phyloP scores from a whole-genome alignment of 805 yeast species.

The Yarrowia sp. region DNA sequence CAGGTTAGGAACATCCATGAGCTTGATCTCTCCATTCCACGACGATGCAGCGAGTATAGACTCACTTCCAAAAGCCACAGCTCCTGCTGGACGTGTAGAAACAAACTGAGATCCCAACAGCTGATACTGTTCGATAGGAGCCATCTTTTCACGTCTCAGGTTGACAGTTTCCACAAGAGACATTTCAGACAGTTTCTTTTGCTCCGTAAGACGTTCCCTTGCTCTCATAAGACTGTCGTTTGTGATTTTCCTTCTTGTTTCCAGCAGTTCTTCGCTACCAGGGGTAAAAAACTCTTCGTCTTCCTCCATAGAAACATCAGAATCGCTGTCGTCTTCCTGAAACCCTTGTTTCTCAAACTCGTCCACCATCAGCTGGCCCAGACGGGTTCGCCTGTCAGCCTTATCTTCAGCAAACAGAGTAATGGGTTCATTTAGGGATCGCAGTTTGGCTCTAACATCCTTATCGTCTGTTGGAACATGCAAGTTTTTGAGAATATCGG shows the following conservation, averaged over 20 bases:
- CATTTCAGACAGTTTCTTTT: conserved; percentile 48
- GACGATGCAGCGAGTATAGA: conserved; percentile 67
- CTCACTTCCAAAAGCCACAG: conserved; percentile 55
- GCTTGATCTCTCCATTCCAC: conserved; percentile 69
- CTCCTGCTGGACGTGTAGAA: conserved; percentile 72
- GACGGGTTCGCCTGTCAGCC: conserved; percentile 65
- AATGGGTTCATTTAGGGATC: conserved; percentile 63
- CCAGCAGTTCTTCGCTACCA: conserved; percentile 62
- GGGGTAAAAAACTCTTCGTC: conserved; percentile 89
- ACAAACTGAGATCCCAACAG: conserved; percentile 73
- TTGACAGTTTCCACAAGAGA: conserved; percentile 56
- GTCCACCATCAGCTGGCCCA: conserved; percentile 56
- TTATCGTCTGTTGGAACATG: conserved; percentile 70
- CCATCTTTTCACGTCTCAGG: conserved; percentile 56
- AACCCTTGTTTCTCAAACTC: conserved; percentile 42
- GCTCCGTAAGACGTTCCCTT: conserved; percentile 52
- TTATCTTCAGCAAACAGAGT: conserved; percentile 65
- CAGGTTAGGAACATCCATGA: conserved; percentile 50
- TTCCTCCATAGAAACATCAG: conserved; percentile 56
- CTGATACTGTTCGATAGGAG: conserved; percentile 51
- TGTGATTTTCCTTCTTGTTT: conserved; percentile 62
- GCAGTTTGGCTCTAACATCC: conserved; percentile 61
- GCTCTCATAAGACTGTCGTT: conserved; percentile 59
- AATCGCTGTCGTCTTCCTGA: conserved; percentile 41
- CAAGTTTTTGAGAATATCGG: conserved; percentile 42